Conservation (phyloP, 164 flowering plant genomes). For the Umbellularia californica region DNA sequence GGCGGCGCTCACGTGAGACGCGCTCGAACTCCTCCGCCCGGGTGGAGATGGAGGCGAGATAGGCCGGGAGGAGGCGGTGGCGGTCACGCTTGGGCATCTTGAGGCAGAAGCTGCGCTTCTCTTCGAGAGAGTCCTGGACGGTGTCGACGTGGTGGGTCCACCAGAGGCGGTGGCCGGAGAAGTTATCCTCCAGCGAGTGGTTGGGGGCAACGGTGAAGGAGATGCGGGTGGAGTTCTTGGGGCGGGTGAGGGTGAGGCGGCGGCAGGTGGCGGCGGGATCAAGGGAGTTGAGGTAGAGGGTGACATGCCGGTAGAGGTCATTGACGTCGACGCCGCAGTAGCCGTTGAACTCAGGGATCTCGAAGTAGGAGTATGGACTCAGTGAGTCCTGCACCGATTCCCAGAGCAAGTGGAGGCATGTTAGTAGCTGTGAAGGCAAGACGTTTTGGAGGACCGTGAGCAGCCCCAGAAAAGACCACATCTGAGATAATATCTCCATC, state of each 20-base stretch:
- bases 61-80: slow-evolving; percentile 30
- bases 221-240: slow-evolving; percentile 43
- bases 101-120: slow-evolving; percentile 54
- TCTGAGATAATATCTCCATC: slow-evolving; percentile 60
- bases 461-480: slow-evolving; percentile 67
- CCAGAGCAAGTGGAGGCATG: slow-evolving; percentile 47
- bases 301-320: slow-evolving; percentile 60
- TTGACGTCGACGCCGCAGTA: slow-evolving; percentile 58
- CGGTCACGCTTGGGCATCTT: slow-evolving; percentile 51
- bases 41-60: slow-evolving; percentile 37
- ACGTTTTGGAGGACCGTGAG: slow-evolving; percentile 67
- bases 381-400: slow-evolving; percentile 54
- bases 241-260: slow-evolving; percentile 60
- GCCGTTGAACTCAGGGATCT: slow-evolving; percentile 66
- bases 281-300: slow-evolving; percentile 60
- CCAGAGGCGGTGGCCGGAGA: slow-evolving; percentile 38
- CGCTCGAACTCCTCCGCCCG: slow-evolving; percentile 52
- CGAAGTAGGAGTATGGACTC: slow-evolving; percentile 50
- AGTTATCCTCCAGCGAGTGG: slow-evolving; percentile 50
- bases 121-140: slow-evolving; percentile 56
- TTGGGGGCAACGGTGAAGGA: slow-evolving; percentile 56
- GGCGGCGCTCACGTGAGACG: slow-evolving; percentile 47
- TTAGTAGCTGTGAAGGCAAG: slow-evolving; percentile 52
- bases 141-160: slow-evolving; percentile 76
- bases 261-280: slow-evolving; percentile 38